Conservation (phyloP, 306 rosid genomes). For the Cucurbita moschata region DNA sequence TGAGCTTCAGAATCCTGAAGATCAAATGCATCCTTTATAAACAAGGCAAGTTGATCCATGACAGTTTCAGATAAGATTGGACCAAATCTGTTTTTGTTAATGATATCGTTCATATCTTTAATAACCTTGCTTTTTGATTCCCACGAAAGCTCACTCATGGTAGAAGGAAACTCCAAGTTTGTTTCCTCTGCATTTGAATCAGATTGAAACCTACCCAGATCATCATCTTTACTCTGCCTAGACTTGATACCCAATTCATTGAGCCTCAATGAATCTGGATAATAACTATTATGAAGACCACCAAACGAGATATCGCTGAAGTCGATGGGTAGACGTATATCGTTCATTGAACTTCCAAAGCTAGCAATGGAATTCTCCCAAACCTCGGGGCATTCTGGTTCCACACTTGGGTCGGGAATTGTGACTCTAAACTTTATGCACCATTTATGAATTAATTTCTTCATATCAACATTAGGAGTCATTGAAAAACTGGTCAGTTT, state of each 20-base stretch:
- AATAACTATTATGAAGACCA: conserved; percentile 40
- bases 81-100: conserved; percentile 29
- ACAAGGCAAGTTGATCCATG: conserved; percentile 40
- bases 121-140: conserved; percentile 52
- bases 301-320: conserved; percentile 55
- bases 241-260: conserved; percentile 23
- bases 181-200: conserved; percentile 19
- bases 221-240: conserved; percentile 15
- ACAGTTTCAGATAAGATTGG: conserved; percentile 29
- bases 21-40: conserved; percentile 51
- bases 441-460: conserved; percentile 63
- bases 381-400: conserved; percentile 14
- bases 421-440: conserved; percentile 35
- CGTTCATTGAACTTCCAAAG: conserved; percentile 56
- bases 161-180: conserved; percentile 35
- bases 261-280: conserved; percentile 31
- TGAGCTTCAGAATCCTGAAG: conserved; percentile 33
- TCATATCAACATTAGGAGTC: conserved; percentile 52
- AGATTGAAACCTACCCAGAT: conserved; percentile 18
- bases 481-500: conserved; percentile 27
- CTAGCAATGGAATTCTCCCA: conserved; percentile 64
- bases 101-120: conserved; percentile 38
- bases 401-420: conserved; percentile 40
- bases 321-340: conserved; percentile 47
- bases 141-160: conserved; percentile 55